Base-by-base conservation (phyloP, 164 flowering plant species). In the Chimonanthus praecox region DNA sequence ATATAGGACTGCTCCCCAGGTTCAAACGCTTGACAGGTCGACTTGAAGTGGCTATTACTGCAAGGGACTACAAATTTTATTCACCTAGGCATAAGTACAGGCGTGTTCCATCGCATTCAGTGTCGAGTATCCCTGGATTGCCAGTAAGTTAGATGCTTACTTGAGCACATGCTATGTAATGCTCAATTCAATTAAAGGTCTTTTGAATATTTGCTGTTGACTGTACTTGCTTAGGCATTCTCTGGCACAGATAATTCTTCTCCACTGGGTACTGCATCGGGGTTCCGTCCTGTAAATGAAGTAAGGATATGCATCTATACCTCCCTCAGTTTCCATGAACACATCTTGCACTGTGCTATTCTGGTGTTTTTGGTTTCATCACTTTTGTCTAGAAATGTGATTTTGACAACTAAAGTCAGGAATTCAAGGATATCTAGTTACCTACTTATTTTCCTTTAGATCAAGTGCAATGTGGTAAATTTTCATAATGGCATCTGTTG, bases 1-100 rank as follows among this genome's bases (percentile, higher is more conserved):
- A 33, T 70, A 47, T 80, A 49, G 67, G 54, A 63, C 45, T 5
- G 73, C 60, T 3, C 6, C 54, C 33, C 82, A 95, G 99, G 99
- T 93, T 95, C 75, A 95, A 84, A 74, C 77, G 94, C 67, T 80
- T 95, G 83, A 95, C 97, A 0, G 99, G 98, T 68, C 88, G 99
- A 33, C 78, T 71, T 87, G 99, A 93, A 77, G 92, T 89, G 46
- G 90, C 88, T 69, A 72, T 93, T 33, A 86, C 90, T 70, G 80
- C 92, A 62, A 84, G 83, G 74, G 98, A 95, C 82, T 93, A 92
- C 75, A 95, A 95, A 70, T 93, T 89, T 71, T 95, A 93, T 81
- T 87, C 93, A 70, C 98, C 99, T 49, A 88, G 99, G 78, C 99
- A 90, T 78, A 92, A 95, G 74, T 88, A 83, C 70, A 84, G 98